A percentile compares a stretch with the other conserved stretches of the same genome.
Conservation (phyloP, 352 stramenopile genomes). For the Lagenidium giganteum region DNA sequence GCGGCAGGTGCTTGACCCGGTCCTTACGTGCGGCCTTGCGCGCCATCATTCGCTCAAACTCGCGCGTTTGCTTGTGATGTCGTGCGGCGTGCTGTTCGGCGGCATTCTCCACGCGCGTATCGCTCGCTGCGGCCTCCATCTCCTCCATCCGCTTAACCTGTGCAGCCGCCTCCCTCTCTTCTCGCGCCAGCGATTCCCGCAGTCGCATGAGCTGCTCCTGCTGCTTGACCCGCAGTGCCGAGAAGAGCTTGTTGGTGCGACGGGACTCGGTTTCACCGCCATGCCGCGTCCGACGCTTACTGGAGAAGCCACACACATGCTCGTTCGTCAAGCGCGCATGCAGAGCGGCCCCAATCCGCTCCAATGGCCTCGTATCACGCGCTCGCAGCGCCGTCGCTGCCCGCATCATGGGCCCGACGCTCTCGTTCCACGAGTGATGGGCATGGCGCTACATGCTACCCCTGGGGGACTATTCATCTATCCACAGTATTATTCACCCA, state of each 20-base stretch:
- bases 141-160: not conserved
- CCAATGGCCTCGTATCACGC: not conserved
- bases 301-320: constrained; percentile 16
- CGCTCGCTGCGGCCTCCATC: not conserved
- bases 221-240: constrained; percentile 22
- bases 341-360: not conserved
- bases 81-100: not conserved
- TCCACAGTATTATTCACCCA: constrained; percentile 2
- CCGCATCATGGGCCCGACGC: too few species aligned
- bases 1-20: constrained; percentile 53
- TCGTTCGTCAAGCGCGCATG: not conserved
- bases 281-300: constrained; percentile 20
- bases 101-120: not conserved
- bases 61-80: constrained; percentile 16
- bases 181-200: constrained; percentile 14
- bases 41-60: constrained; percentile 52
- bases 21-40: constrained; percentile 44
- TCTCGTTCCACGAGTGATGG: too few species aligned
- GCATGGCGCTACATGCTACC: too few species aligned
- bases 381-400: not conserved
- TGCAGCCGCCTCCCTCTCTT: constrained; percentile 12
- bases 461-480: not conserved
- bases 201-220: constrained; percentile 19
- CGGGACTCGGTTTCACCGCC: constrained; percentile 6
- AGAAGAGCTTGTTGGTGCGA: constrained; percentile 24